Conservation (phyloP, 2,329 filamentous ascomycete species). For the Tolypocladium inflatum region DNA sequence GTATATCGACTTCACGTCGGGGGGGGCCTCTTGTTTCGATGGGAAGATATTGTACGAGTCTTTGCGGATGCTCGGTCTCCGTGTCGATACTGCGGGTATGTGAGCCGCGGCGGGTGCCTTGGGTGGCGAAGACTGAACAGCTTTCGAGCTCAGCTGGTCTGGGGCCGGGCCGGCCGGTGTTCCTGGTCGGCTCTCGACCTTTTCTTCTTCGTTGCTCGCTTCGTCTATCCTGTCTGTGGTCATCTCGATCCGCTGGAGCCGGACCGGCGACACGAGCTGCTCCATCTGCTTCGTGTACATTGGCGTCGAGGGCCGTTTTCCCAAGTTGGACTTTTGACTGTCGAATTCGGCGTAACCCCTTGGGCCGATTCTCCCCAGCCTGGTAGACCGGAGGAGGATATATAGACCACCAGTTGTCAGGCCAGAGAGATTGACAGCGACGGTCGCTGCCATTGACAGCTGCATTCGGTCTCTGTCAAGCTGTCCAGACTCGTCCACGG, state of each 20-base stretch:
- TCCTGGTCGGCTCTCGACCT: neutral
- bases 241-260: neutral
- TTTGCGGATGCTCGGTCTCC: neutral
- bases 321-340: slow-evolving; percentile 22
- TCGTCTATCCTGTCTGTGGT: neutral
- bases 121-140: neutral
- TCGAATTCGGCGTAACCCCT: slow-evolving; percentile 32
- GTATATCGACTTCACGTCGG: slow-evolving; percentile 17
- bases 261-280: slow-evolving; percentile 7
- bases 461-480: slow-evolving; percentile 26
- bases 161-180: neutral
- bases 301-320: slow-evolving; percentile 2
- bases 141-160: neutral
- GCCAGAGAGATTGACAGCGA: slow-evolving; percentile 57
- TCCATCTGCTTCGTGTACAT: slow-evolving; percentile 11
- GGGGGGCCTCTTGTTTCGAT: slow-evolving; percentile 1
- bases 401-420: slow-evolving; percentile 57
- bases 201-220: neutral
- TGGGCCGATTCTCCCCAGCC: slow-evolving; percentile 42
- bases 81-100: neutral
- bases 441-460: slow-evolving; percentile 53
- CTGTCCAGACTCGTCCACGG: slow-evolving; percentile 28
- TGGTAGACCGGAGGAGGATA: slow-evolving; percentile 56
- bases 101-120: neutral
- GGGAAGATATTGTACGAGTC: slow-evolving; percentile 8